Percentiles rank a stretch among this genome's conserved stretches.
phyloP scores from a whole-genome alignment of 1,284 basidiomycete genomes.

The Cutaneotrichosporon sp. region DNA sequence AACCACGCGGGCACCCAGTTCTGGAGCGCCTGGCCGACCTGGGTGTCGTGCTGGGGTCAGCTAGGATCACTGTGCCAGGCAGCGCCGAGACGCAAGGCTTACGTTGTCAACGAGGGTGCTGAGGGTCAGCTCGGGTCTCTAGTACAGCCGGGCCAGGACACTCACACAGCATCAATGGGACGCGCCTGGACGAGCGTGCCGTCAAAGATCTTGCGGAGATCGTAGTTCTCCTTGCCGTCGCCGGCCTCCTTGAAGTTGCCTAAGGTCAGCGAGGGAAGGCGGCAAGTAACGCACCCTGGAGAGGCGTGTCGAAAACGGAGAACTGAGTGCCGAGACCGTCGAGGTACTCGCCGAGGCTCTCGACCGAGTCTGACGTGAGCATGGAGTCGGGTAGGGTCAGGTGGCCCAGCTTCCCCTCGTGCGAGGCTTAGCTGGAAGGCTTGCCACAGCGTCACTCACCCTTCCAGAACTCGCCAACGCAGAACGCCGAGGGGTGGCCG shows the following conservation, averaged over 20 bases:
- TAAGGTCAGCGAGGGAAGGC: slow-evolving; percentile 1
- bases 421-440: no score
- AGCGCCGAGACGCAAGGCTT: slow-evolving; percentile 7
- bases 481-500: slow-evolving; percentile 53
- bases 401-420: not conserved
- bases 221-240: slow-evolving; percentile 57
- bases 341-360: slow-evolving; percentile 45
- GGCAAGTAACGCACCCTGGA: slow-evolving; percentile 51
- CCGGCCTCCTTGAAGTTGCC: slow-evolving; percentile 58
- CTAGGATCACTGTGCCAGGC: slow-evolving; percentile 15
- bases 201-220: slow-evolving; percentile 61
- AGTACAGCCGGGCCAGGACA: slow-evolving; percentile 14
- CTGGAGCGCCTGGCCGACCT: slow-evolving; percentile 60
- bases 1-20: slow-evolving; percentile 60
- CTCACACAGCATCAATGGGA: slow-evolving; percentile 62
- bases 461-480: slow-evolving; percentile 61
- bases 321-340: slow-evolving; percentile 58
- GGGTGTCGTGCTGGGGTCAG: slow-evolving; percentile 55
- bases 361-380: slow-evolving; percentile 43
- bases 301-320: slow-evolving; percentile 61
- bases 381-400: not conserved
- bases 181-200: slow-evolving; percentile 59
- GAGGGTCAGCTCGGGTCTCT: not conserved
- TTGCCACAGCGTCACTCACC: slow-evolving; percentile 37
- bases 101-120: slow-evolving; percentile 59